Base-by-base conservation (phyloP, 2,329 filamentous ascomycete genomes). In the Stagonosporopsis tanaceti region DNA sequence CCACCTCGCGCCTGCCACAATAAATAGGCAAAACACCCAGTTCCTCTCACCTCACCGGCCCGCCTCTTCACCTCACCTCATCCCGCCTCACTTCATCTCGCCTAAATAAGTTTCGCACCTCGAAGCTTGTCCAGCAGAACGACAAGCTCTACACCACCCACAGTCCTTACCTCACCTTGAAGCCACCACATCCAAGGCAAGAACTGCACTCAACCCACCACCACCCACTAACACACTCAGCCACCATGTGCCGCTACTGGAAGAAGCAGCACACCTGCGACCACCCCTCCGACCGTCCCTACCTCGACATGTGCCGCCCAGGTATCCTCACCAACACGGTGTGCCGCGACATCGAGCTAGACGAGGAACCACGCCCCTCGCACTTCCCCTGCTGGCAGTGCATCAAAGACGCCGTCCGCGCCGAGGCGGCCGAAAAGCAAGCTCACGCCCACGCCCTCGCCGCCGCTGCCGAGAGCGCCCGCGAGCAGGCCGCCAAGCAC, bases 231-330 rank as follows among this genome's bases (percentile, higher is more conserved):
- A 41, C 40, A n/a, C 39, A 12, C 24, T 27, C 40, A 50, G n/a
- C 44, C 46, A 61, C 6, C 8, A 70, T 70, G 68, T 70, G 68
- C 50, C 53, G 52, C 22, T 69, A 68, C 61, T 68, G 66, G 65
- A 68, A 61, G 40, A 70, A 70, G 32, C 38, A 50, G 7, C 65
- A 69, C 47, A 68, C 64, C 3, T 70, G 68, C 55, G 51, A 41
- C 3, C 61, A 69, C 58, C 35, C 47, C 47, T 61, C 57, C 1
- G 65, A 65, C 45, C 62, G 66, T 2, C 62, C 60, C 2, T 67
- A 69, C 55, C 56, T 70, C 51, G 64, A 67, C 34, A 61, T 67
- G 65, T 70, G 68, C 57, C 61, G 60, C 6, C 28, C 61, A 1
- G 65, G 66, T 44, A 55, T 61, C 47, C 47, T 68, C 47, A 59